Evolutionary conservation across 345 rosid genomes (phyloP), one percentile per base, ranked within the genome.

Genomic region (Eutrema heterophyllum): DNA sequence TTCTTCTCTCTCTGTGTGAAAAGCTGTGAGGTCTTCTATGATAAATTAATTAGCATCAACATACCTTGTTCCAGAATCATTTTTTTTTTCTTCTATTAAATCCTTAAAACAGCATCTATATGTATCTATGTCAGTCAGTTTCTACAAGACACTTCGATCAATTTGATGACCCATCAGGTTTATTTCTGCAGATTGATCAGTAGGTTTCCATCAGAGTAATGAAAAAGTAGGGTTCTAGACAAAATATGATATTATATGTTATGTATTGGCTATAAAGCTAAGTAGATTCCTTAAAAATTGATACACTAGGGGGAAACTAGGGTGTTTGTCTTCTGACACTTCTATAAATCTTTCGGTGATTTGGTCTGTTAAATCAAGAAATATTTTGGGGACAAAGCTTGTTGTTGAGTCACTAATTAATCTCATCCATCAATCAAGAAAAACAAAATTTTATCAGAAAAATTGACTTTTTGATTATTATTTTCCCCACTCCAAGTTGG

Each of bases 1-100:
- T 38, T n/a, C n/a, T 49, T 63, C 18, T 46, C 46, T 67, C 24
- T 67, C 41, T 80, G 45, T 30, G 45, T 35, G 15, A 58, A 68
- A 55, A 79, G 61, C 71, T 78, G 78, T 77, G 78, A 56, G 78
- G 74, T 40, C 24, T 64, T 72, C 76, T 62, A 59, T 53, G 70
- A 44, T 53, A 30, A 21, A 76, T 61, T 76, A 62, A 58, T 78
- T 36, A 72, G 68, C 57, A 60, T 68, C 68, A 21, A 67, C 72
- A 64, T 50, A 71, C 43, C 44, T 70, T 70, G 60, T 38, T 75
- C 36, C 67, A 64, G 70, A 21, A 21, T 76, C 73, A 66, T 57
- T 63, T 68, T 51, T 61, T 33, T 30, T 15, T n/a, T 56, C 21
- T 60, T 14, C 8, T 38, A 50, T 70, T 21, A 67, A 24, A 71